Base-by-base conservation (phyloP, 2,329 filamentous ascomycete species). In the Decorospora gaudefroyi region DNA sequence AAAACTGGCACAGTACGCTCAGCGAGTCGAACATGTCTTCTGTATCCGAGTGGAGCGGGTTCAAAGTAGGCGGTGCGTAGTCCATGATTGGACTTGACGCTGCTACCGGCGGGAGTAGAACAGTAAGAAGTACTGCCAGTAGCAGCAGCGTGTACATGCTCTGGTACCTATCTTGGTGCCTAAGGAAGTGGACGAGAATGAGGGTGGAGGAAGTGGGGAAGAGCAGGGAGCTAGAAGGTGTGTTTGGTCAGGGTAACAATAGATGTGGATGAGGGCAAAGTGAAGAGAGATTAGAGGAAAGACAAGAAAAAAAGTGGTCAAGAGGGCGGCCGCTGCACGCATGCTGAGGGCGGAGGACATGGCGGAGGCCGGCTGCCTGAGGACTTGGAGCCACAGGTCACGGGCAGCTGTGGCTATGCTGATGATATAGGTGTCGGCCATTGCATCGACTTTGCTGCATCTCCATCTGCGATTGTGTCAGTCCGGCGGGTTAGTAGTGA, bases 91-190 rank as follows among this genome's bases (percentile, higher is more conserved):
- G 49, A 46, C 47, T 61, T 36, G 63, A 44, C 32, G 61, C 62
- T 37, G 51, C 59, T 44, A 52, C 60, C 46, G 60, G 55, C 29
- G 59, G 51, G 33, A 64, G 46, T 10, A 65, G 45, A 16, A 68
- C 45, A 34, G 59, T 42, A 29, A 68, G 34, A 8, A 68, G 38
- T 38, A 68, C 48, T 39, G 53, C 49, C 42, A 64, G 16, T 7
- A 63, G 31, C 18, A 69, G 50, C 42, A 61, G 54, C 42, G 46
- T 59, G 54, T 50, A 51, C 67, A 70, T 68, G 50, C 57, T 66
- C 49, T 41, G 37, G 40, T 34, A 28, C 35, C 26, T 26, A 41
- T 41, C 18, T 57, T 16, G 59, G 12, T 63, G 62, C 60, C 64
- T 65, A 40, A 48, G 59, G 44, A 51, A 13, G 32, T 18, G 42